A percentile compares a stretch with the other conserved stretches of the same genome.
Evolutionary conservation across 1,284 basidiomycete genomes (phyloP).

Genomic region (Moesziomyces sp.): DNA sequence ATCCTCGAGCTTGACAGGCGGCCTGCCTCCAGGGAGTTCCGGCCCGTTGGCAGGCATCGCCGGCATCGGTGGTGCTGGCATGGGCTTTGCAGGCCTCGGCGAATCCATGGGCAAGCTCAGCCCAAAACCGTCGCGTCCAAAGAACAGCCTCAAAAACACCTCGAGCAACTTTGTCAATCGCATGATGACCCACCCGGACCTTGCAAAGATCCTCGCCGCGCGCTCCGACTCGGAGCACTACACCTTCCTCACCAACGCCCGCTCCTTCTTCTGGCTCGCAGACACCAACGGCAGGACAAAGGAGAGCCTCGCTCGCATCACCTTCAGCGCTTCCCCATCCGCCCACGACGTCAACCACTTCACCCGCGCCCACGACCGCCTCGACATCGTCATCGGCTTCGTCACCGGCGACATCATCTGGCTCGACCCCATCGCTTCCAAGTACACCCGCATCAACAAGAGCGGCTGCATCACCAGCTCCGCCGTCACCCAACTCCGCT

Average conservation of each 20-base stretch:
- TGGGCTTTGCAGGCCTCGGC: constrained; percentile 48
- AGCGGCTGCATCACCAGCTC: constrained; percentile 83
- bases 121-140: constrained; percentile 74
- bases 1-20: constrained; percentile 44
- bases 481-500: constrained; percentile 83
- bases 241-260: constrained; percentile 57
- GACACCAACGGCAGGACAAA: constrained; percentile 48
- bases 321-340: constrained; percentile 79
- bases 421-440: constrained; percentile 81
- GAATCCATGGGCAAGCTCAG: constrained; percentile 45
- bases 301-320: constrained; percentile 80
- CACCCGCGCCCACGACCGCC: constrained; percentile 79
- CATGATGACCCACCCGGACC: constrained; percentile 80
- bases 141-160: constrained; percentile 86
- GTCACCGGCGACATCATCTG: constrained; percentile 85
- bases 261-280: constrained; percentile 57
- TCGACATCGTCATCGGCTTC: constrained; percentile 94
- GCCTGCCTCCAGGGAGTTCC: constrained; percentile 27
- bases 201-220: constrained; percentile 75
- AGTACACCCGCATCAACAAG: constrained; percentile 91
- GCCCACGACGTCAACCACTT: constrained; percentile 85
- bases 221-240: constrained; percentile 74
- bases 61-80: constrained; percentile 39
- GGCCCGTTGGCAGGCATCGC: constrained; percentile 48
- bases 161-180: constrained; percentile 89